phyloP scores from a whole-genome alignment of 495 filamentous ascomycete species.

The Aspergillus nidulans region DNA sequence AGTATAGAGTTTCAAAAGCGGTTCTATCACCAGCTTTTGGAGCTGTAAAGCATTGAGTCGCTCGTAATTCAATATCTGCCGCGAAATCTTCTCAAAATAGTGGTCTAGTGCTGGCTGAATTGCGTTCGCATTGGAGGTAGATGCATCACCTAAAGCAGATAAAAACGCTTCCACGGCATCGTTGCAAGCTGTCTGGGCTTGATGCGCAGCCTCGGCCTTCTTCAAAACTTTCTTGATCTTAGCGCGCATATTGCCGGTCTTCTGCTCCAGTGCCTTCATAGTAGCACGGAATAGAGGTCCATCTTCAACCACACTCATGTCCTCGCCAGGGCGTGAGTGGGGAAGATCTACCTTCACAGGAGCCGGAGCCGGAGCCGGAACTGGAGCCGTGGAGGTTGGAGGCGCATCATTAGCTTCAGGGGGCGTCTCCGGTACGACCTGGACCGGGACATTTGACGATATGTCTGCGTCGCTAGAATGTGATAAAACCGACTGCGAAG shows the following conservation, averaged over 20 bases:
- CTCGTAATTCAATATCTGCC: slow-evolving; percentile 85
- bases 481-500: slow-evolving; percentile 75
- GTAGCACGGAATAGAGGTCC: slow-evolving; percentile 94
- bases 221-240: slow-evolving; percentile 96
- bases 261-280: slow-evolving; percentile 94
- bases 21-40: slow-evolving; percentile 90
- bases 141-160: slow-evolving; percentile 82
- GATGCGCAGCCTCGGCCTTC: slow-evolving; percentile 79
- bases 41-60: slow-evolving; percentile 76
- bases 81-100: slow-evolving; percentile 95
- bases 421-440: slow-evolving; percentile 61
- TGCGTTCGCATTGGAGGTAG: slow-evolving; percentile 86
- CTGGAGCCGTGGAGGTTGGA: slow-evolving; percentile 38
- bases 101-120: slow-evolving; percentile 95
- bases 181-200: slow-evolving; percentile 77
- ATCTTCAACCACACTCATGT: slow-evolving; percentile 83
- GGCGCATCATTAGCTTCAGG: slow-evolving; percentile 45
- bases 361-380: slow-evolving; percentile 55
- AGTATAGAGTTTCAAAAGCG: slow-evolving; percentile 84
- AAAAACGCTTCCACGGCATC: slow-evolving; percentile 78
- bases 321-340: slow-evolving; percentile 80
- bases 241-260: slow-evolving; percentile 87
- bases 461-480: slow-evolving; percentile 63
- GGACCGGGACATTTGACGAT: slow-evolving; percentile 43
- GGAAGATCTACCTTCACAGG: slow-evolving; percentile 82